phyloP scores from a whole-genome alignment of 208 protist species.

The Acanthamoeba castellanii region DNA sequence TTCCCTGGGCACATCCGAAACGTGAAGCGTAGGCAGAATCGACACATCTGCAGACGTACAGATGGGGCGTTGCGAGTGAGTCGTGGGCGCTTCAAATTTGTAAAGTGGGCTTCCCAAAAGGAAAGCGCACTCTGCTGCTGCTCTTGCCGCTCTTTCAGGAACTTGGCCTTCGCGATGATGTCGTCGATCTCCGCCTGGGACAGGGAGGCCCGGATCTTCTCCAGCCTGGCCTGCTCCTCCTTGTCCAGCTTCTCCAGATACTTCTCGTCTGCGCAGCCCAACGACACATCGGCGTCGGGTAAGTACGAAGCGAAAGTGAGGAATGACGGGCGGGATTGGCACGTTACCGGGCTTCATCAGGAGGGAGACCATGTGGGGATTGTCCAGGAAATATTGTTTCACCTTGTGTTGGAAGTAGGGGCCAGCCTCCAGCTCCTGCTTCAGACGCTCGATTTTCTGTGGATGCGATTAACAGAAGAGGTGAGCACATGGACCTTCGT shows the following conservation, averaged over 20 bases:
- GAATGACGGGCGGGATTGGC: too few relatives aligned
- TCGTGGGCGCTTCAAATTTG: too few relatives aligned
- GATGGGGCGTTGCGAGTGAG: too few relatives aligned
- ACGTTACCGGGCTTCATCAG: slow-evolving; percentile 63
- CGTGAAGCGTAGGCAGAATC: slow-evolving; percentile 51
- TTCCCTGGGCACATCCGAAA: slow-evolving; percentile 57
- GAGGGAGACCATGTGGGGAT: slow-evolving; percentile 59
- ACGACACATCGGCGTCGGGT: neutral
- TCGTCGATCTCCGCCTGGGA: slow-evolving; percentile 26
- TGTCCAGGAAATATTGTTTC: slow-evolving; percentile 68
- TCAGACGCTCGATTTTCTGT: slow-evolving; percentile 72
- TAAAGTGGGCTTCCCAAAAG: neutral
- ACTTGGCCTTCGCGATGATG: slow-evolving; percentile 58
- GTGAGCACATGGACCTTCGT: neutral
- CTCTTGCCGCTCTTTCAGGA: slow-evolving; percentile 65
- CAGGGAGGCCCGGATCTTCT: slow-evolving; percentile 49
- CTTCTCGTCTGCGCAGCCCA: slow-evolving; percentile 30
- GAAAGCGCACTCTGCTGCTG: slow-evolving; percentile 24
- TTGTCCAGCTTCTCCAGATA: slow-evolving; percentile 75
- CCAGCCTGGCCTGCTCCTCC: slow-evolving; percentile 48
- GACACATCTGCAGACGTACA: slow-evolving; percentile 5
- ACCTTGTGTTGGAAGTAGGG: slow-evolving; percentile 66
- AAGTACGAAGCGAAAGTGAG: neutral
- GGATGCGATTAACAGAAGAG: neutral
- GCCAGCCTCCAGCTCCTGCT: slow-evolving; percentile 55